Base-by-base conservation (phyloP, 805 yeast species). In the Kodamaea leandrae region DNA sequence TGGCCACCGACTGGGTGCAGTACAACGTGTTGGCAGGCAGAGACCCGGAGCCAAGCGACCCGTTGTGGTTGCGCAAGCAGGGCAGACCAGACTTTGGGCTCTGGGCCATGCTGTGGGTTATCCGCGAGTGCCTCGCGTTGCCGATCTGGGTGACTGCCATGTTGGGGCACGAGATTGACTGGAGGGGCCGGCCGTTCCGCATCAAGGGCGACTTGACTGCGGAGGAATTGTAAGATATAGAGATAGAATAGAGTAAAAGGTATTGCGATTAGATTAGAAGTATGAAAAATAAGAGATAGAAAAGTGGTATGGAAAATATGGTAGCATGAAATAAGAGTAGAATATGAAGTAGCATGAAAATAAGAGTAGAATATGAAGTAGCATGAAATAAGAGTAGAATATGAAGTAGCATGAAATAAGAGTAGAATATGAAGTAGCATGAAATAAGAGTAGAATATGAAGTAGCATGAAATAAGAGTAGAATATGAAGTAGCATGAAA, bases 121-220 rank as follows among this genome's bases (percentile, higher is more conserved):
- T 78, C 25, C 68, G 96, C 39, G 96, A 88, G 56, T 2, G 72
- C 0, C 61, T 86, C 39, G 96, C 96, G 1, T 63, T 88, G 15
- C 96, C 96, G 0, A 77, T 88, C 16, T 88, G 96, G 96, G 44
- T 83, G 2, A 67, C 66, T 20, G 96, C 96, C 1, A 82, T 88
- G 83, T 48, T 70, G 21, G 96, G 96, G 0, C 80, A 82, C 9
- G 73, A 76, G 35, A 80, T 82, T 28, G 86, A 87, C 60, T 82
- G 89, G 89, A 68, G 96, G 45, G 86, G 87, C 26, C 72, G 78
- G 48, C 86, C 88, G 2, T 88, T 87, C 58, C 68, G 66, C 46
- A 87, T 88, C 48, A 77, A 79, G 40, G 68, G 79, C 4, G 96
- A 88, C 55, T 66, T 85, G 34, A 79, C 87, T 3, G 95, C 95